Percentiles rank a stretch among this genome's conserved stretches.
These are phyloP conservation scores for Ilex asprella DNA, from an alignment of 257 asterid species.

Conservation along the genomic window DNA sequence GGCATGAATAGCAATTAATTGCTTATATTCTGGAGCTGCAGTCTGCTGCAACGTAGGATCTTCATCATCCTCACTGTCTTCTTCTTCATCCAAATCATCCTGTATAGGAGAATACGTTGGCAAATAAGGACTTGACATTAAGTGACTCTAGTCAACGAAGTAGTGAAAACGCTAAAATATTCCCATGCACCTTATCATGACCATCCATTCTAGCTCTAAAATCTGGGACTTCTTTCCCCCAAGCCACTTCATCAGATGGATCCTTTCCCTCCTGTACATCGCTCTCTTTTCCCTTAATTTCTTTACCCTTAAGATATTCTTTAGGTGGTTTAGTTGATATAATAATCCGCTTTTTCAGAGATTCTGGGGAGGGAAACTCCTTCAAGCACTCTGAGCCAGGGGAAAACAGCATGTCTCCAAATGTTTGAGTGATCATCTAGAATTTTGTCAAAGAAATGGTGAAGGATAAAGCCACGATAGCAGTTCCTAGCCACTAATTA, in stretches of 20 bases:
- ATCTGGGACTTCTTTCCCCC: conserved; percentile 37
- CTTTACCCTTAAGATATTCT: conserved; percentile 41
- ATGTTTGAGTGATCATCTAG: conserved; percentile 73
- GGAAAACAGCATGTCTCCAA: conserved; percentile 56
- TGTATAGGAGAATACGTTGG: conserved; percentile 16
- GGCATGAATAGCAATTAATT: conserved; percentile 70
- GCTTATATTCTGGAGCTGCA: conserved; percentile 56
- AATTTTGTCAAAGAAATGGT: conserved; percentile 15
- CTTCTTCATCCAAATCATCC: conserved; percentile 34
- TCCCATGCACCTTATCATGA: conserved; percentile 35
- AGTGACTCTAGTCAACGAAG: not conserved
- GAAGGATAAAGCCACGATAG: not conserved
- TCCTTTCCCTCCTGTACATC: conserved; percentile 20
- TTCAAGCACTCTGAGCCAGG: conserved; percentile 39
- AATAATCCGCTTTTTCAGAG: conserved; percentile 41
- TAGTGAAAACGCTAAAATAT: not conserved
- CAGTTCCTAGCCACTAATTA: conserved; percentile 3
- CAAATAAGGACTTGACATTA: conserved; percentile 3
- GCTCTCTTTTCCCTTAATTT: conserved; percentile 21
- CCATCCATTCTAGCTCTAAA: conserved; percentile 11
- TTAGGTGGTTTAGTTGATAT: conserved; percentile 83
- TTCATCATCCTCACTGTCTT: conserved; percentile 35
- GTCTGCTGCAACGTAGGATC: conserved; percentile 25
- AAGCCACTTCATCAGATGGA: conserved; percentile 25
- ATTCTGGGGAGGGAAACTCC: conserved; percentile 69